Evolutionary conservation across 352 stramenopile genomes (phyloP), one percentile per base, ranked within the genome.

Genomic region (Globisporangium parvum): DNA sequence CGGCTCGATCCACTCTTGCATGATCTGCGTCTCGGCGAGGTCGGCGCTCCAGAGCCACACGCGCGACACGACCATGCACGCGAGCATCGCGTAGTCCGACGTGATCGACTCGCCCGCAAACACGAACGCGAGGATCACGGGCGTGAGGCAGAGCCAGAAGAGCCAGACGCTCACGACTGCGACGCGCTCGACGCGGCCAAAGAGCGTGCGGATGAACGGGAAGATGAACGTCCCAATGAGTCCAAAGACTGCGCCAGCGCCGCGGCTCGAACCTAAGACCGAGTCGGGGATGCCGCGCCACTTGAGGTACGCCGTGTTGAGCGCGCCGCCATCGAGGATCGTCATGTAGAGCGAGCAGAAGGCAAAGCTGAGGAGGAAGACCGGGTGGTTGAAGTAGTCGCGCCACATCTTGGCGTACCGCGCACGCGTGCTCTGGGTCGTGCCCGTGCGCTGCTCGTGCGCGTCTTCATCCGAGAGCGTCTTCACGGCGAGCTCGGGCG

Each of bases 11-110:
- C 72, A 84, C 63, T 87, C 77, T 55, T 87, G 77, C 75, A 86
- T 85, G 52, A 85, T 75, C 66, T 88, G 77, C 24, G 73, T 85
- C 62, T 86, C 74, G 8, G 71, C 75, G n/a, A 88, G 51, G 51
- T 86, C 75, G 9, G 59, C 64, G 28, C 54, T 78, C 77, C 77
- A 85, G 10, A 87, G 69, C 71, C 75, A 85, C 49, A 72, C 49
- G 28, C 77, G 73, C 9, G 75, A 84, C 20, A 80, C 56, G 17
- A 79, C 59, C 48, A 85, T 65, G 44, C 71, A 80, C 3, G 49
- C 62, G 35, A 87, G 55, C 65, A 87, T 80, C 5, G 66, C 64
- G 63, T 83, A 85, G 66, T 87, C 76, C 17, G 76, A 80, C 12
- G 66, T 60, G 4, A 55, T 12, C 5, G 67, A 76, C 60, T 87